Evolutionary conservation across 495 filamentous ascomycete species (phyloP).

Genomic region (Penicillium waksmanii): DNA sequence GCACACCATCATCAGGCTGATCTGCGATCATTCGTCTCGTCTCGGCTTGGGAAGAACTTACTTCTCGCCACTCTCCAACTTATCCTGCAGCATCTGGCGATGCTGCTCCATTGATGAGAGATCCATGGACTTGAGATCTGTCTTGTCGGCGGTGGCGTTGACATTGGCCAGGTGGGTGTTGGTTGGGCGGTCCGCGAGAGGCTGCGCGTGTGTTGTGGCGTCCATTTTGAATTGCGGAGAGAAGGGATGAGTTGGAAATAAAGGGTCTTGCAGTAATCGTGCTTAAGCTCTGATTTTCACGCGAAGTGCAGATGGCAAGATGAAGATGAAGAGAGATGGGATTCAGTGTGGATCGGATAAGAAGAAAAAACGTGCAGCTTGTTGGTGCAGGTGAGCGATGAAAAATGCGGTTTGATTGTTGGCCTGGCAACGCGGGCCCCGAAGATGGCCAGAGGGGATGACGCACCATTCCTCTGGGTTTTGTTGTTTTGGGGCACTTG

Average conservation of each 20-base stretch:
- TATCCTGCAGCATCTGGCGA: slow-evolving; percentile 73
- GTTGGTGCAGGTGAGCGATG: slow-evolving; percentile 25
- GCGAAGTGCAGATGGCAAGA: background rate
- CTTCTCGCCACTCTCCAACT: slow-evolving; percentile 67
- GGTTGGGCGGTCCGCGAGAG: slow-evolving; percentile 47
- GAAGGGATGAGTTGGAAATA: slow-evolving; percentile 7
- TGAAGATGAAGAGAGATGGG: slow-evolving; percentile 4
- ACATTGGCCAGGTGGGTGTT: slow-evolving; percentile 46
- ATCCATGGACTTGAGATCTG: slow-evolving; percentile 38
- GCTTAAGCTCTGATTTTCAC: background rate
- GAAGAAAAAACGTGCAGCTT: slow-evolving; percentile 29
- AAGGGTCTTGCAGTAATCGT: background rate
- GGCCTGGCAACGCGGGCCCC: slow-evolving; percentile 40
- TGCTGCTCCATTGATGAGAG: slow-evolving; percentile 72
- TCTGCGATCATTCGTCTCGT: background rate
- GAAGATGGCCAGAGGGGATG: slow-evolving; percentile 5
- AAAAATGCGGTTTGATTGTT: slow-evolving; percentile 48
- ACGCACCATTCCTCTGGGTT: slow-evolving; percentile 12
- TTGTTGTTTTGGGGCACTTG: background rate
- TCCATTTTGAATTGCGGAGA: slow-evolving; percentile 33
- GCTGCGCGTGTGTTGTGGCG: slow-evolving; percentile 39
- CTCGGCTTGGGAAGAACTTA: slow-evolving; percentile 40
- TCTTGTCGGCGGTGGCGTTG: slow-evolving; percentile 28
- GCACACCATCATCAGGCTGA: background rate
- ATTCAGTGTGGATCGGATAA: slow-evolving; percentile 32